Percentiles rank a stretch among this genome's conserved stretches.
These are phyloP conservation scores for Penicillium dipodomyicola DNA, from an alignment of 495 filamentous ascomycete species.

Conservation along the genomic window DNA sequence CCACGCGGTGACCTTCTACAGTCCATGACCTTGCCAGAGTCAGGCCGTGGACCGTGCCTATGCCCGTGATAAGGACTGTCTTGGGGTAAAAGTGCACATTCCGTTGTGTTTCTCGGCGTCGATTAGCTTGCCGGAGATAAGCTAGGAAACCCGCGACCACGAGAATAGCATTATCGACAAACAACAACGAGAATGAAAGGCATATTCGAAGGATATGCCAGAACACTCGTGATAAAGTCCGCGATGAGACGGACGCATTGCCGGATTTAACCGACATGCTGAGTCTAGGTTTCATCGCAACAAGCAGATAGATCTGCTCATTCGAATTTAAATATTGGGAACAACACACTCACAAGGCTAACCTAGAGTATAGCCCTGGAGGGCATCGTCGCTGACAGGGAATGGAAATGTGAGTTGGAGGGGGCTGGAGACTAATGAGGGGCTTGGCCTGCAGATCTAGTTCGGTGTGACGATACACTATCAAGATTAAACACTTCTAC, in stretches of 20 bases:
- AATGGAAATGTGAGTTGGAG: constrained; percentile 1
- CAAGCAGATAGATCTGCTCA: neutral
- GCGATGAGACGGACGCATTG: constrained; percentile 3
- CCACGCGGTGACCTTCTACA: constrained; percentile 63
- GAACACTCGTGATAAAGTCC: constrained; percentile 17
- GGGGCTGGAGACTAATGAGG: constrained; percentile 4
- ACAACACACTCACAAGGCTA: neutral
- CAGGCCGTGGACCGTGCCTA: constrained; percentile 67
- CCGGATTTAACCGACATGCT: constrained; percentile 13
- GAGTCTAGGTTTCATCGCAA: constrained; percentile 4
- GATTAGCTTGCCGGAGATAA: constrained; percentile 17
- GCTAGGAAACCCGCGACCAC: constrained; percentile 28
- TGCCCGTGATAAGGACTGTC: constrained; percentile 69
- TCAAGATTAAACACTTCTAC: neutral
- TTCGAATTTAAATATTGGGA: neutral
- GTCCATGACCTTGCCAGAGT: constrained; percentile 65
- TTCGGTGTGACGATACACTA: constrained; percentile 7
- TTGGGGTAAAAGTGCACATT: constrained; percentile 49
- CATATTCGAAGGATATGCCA: constrained; percentile 33
- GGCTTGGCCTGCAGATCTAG: constrained; percentile 15
- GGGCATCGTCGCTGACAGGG: neutral
- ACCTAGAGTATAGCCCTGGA: neutral
- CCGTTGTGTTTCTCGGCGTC: constrained; percentile 29
- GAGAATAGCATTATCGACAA: constrained; percentile 52
- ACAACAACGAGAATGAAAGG: constrained; percentile 49